Base-by-base conservation (phyloP, 2,329 filamentous ascomycete genomes). In the Curvularia lunata region DNA sequence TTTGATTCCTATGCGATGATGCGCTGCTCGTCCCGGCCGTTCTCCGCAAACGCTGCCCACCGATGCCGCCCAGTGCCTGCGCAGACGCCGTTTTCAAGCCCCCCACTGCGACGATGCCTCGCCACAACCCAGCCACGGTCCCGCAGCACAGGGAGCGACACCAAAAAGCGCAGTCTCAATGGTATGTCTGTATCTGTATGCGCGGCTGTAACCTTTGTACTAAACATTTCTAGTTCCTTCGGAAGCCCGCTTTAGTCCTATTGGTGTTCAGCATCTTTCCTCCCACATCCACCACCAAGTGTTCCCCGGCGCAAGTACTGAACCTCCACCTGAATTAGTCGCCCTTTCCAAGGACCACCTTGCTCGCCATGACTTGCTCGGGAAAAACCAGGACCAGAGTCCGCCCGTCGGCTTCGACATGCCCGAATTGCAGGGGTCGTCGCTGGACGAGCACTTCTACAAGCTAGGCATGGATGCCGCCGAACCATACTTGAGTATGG, bases 261-360 rank as follows among this genome's bases (percentile, higher is more conserved):
- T 99, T 68, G 92, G 91, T 52, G 91, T 99, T 38, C 95, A 99
- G 79, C 94, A 98, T 71, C 82, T 99, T 66, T 97, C 92, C 81
- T 83, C 84, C 58, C 85, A 93, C 80, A 84, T 99, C 43, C 91
- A 94, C 76, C 74, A 85, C 1, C 95, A 98, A 77, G 80, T 99
- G 41, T 99, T 99, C 72, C 86, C 85, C 4, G 79, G 82, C 38
- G 80, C 80, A 47, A 72, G 77, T 59, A 77, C 82, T 10, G 72
- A 76, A 23, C 84, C 90, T 2, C 86, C 91, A 1, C 79, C 85
- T 42, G 86, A 92, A 57, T 86, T 99, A 7, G 86, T 98, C 37
- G 82, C 89, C 12, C 83, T 99, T 16, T 89, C 95, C 0, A 88
- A 84, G 66, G 88, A 96, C 62, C 95, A 99, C 76, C 82, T 99